Percentiles rank a stretch among this genome's conserved stretches.
Evolutionary conservation across 345 rosid genomes (phyloP).

Genomic region (Raphanus raphanistrum): DNA sequence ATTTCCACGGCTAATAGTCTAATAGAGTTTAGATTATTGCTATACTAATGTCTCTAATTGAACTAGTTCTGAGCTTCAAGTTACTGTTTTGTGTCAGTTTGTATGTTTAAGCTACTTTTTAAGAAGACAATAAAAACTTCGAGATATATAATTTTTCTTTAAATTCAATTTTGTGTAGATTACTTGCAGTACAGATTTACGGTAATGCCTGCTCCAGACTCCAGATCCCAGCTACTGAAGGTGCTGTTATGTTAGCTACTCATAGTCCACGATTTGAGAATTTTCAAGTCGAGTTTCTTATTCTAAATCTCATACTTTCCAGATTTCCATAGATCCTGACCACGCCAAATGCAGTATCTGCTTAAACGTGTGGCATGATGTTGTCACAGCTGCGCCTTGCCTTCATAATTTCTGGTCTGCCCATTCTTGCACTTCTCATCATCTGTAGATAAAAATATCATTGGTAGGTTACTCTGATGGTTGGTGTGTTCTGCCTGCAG

Average conservation of each 20-base stretch:
- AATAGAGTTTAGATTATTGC: background rate
- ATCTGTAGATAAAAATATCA: background rate
- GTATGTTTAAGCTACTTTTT: background rate
- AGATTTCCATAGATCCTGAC: constrained; percentile 72
- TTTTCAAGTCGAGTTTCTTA: background rate
- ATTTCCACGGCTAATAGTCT: background rate
- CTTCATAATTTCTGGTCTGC: constrained; percentile 90
- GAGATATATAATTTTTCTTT: background rate
- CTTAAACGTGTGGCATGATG: constrained; percentile 92
- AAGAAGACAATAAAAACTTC: background rate
- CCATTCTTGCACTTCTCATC: constrained; percentile 8
- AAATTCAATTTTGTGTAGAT: constrained; percentile 42
- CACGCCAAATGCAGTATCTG: constrained; percentile 92
- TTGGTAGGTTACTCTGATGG: constrained; percentile 19
- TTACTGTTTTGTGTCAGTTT: background rate
- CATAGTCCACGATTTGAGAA: background rate
- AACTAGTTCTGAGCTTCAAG: constrained; percentile 3
- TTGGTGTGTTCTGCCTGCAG: constrained; percentile 49
- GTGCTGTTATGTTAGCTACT: constrained; percentile 34
- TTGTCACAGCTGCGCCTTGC: constrained; percentile 91
- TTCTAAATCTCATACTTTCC: constrained; percentile 22
- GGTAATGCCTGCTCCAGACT: constrained; percentile 51
- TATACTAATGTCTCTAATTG: background rate
- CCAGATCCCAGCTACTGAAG: constrained; percentile 51
- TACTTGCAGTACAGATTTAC: constrained; percentile 70